These are phyloP conservation scores for Solanum commersonii DNA, from an alignment of 257 asterid genomes.

Conservation along the genomic window DNA sequence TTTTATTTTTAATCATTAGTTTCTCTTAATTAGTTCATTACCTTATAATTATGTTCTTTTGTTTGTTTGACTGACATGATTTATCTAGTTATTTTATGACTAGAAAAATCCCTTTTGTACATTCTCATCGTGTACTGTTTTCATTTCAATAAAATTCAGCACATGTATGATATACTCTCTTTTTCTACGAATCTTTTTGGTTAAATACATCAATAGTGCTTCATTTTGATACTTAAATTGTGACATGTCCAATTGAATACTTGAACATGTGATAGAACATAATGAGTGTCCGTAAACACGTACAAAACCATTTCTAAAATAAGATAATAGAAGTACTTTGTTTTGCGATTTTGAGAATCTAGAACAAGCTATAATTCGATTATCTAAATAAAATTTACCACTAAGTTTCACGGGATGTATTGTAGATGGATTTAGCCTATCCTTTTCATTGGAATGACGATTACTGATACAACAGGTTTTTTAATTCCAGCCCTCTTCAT, in stretches of 20 bases:
- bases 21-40: background rate
- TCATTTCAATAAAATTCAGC: background rate
- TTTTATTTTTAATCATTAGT: background rate
- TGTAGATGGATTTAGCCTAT: background rate
- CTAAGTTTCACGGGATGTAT: background rate
- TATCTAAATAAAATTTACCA: background rate
- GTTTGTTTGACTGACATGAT: conserved; percentile 6
- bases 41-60: background rate
- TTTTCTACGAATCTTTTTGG: background rate
- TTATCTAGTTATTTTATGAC: background rate
- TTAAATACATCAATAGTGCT: background rate
- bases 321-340: background rate
- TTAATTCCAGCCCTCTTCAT: background rate
- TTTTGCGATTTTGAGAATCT: background rate
- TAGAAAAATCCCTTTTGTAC: conserved; percentile 7
- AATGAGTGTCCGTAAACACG: background rate
- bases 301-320: background rate
- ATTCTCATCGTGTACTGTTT: background rate
- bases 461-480: background rate
- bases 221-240: background rate
- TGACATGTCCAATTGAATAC: background rate
- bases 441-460: background rate
- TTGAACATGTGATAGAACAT: background rate
- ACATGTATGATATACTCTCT: background rate
- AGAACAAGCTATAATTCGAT: background rate